These are phyloP conservation scores for Botrytis cinerea DNA, from an alignment of 2,329 filamentous ascomycete species.

Conservation along the genomic window DNA sequence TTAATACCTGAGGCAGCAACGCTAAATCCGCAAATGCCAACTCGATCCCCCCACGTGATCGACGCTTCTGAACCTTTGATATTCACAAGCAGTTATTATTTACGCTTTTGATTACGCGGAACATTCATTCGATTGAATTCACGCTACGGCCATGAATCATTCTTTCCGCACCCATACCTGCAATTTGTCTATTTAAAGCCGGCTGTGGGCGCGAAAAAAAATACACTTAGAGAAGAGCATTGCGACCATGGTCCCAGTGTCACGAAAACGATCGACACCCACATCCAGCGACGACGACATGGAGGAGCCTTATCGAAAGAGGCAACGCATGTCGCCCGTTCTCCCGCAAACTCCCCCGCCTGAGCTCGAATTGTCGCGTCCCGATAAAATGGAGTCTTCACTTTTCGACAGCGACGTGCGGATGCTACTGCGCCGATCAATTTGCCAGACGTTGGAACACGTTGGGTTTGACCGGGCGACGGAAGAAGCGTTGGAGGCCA, in stretches of 20 bases:
- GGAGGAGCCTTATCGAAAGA: slow-evolving; percentile 37
- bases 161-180: background rate
- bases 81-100: slow-evolving; percentile 3
- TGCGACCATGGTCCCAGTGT: slow-evolving; percentile 27
- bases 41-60: slow-evolving; percentile 16
- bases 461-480: slow-evolving; percentile 60
- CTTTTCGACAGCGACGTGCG: slow-evolving; percentile 40
- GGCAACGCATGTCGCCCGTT: slow-evolving; percentile 30
- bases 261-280: slow-evolving; percentile 37
- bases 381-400: slow-evolving; percentile 15
- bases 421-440: slow-evolving; percentile 52
- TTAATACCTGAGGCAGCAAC: slow-evolving; percentile 10
- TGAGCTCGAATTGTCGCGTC: slow-evolving; percentile 26
- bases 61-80: background rate
- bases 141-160: background rate
- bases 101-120: background rate
- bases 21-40: background rate
- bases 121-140: background rate
- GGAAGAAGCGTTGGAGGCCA: slow-evolving; percentile 59
- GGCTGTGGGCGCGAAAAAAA: background rate
- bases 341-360: slow-evolving; percentile 36
- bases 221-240: background rate
- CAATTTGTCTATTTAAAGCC: background rate
- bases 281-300: slow-evolving; percentile 36
- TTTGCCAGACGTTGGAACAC: slow-evolving; percentile 56